Evolutionary conservation across 306 rosid genomes (phyloP).

Genomic region (Herpetospermum pedunculosum): DNA sequence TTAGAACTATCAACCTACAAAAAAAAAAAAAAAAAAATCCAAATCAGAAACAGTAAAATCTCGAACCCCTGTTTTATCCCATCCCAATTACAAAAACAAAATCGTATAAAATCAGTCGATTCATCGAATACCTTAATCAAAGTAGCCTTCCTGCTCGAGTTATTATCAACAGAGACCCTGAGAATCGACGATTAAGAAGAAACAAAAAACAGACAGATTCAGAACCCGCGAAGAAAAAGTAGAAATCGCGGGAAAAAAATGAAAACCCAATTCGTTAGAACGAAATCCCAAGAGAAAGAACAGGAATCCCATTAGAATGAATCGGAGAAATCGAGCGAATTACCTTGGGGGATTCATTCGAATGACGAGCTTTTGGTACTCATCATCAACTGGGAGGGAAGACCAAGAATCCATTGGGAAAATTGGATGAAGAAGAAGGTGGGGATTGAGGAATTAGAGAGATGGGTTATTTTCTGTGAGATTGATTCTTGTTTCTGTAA

Average conservation of each 20-base stretch:
- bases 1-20: conserved; percentile 84
- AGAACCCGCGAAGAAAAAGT: not conserved
- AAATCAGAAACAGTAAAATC: not conserved
- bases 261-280: not conserved
- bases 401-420: conserved; percentile 14
- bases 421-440: not conserved
- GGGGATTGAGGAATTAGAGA: not conserved
- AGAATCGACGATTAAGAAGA: conserved; percentile 9
- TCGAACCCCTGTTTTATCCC: not conserved
- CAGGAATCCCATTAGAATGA: not conserved
- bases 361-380: conserved; percentile 65
- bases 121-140: conserved; percentile 53
- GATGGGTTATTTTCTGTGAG: not conserved
- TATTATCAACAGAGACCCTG: conserved; percentile 83
- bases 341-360: conserved; percentile 94
- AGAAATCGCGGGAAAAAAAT: not conserved
- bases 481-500: not conserved
- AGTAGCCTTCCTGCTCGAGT: conserved; percentile 46
- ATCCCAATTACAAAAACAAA: not conserved
- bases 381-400: conserved; percentile 43
- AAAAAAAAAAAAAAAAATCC: too few relatives aligned
- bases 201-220: not conserved
- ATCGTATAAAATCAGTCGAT: conserved; percentile 2
- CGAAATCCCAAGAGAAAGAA: not conserved
- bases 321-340: not conserved